phyloP scores from a whole-genome alignment of 768 basidiomycete genomes.

The Tylopilus subfusipes region DNA sequence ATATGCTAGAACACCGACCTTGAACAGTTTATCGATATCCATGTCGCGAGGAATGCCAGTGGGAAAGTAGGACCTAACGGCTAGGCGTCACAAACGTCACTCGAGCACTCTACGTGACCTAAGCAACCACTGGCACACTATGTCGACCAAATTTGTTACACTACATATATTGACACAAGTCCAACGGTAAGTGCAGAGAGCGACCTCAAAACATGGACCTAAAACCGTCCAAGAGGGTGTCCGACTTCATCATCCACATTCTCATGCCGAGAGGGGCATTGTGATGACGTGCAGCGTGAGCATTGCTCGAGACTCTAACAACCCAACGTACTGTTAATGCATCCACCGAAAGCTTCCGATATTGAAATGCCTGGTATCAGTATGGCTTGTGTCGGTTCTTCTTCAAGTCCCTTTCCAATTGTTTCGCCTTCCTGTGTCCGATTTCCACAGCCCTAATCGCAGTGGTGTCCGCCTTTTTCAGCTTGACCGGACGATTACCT shows the following conservation, averaged over 20 bases:
- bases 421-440: conserved; percentile 86
- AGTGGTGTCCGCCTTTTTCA: conserved; percentile 89
- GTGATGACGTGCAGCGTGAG: conserved; percentile 20
- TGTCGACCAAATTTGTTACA: not conserved
- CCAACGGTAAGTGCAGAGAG: conserved; percentile 1
- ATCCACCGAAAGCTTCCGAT: not conserved
- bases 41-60: conserved; percentile 21
- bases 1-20: conserved; percentile 28
- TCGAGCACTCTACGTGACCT: conserved; percentile 14
- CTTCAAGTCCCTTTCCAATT: conserved; percentile 87
- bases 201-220: not conserved
- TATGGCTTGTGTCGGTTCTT: conserved; percentile 88
- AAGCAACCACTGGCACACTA: conserved; percentile 7
- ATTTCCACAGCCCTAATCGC: conserved; percentile 90
- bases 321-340: conserved; percentile 29
- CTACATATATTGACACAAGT: conserved; percentile 1
- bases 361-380: conserved; percentile 32
- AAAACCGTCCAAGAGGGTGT: not conserved
- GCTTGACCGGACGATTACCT: conserved; percentile 93
- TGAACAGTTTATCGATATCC: conserved; percentile 52
- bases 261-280: conserved; percentile 1
- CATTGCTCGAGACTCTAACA: conserved; percentile 19
- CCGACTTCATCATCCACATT: conserved; percentile 8
- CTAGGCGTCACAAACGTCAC: too few relatives aligned
- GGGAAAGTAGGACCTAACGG: too few relatives aligned